phyloP scores from a whole-genome alignment of 2,329 filamentous ascomycete genomes.

The Pezicula carpinea region DNA sequence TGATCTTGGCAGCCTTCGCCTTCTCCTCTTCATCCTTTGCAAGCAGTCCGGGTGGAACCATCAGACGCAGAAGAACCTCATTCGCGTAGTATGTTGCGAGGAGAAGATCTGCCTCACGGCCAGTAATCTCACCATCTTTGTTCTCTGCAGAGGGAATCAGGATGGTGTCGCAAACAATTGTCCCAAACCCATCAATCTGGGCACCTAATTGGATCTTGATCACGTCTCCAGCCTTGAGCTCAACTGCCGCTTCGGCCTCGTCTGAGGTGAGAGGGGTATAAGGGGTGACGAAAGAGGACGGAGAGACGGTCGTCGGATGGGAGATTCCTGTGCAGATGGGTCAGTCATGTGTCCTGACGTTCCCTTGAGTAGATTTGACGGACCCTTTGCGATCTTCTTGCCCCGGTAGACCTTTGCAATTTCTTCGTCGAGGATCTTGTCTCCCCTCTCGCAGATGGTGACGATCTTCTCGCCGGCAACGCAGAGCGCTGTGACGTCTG shows the following conservation, averaged over 20 bases:
- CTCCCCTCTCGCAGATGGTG: conserved; percentile 90
- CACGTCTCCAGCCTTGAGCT: conserved; percentile 79
- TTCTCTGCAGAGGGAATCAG: conserved; percentile 62
- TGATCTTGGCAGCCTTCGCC: conserved; percentile 79
- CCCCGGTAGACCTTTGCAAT: conserved; percentile 94
- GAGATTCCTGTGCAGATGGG: conserved; percentile 61
- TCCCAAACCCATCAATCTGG: conserved; percentile 94
- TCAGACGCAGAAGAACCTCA: conserved; percentile 84
- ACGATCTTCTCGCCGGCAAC: conserved; percentile 88
- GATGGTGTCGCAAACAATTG: conserved; percentile 92
- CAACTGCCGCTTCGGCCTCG: conserved; percentile 72
- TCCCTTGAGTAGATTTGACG: neutral
- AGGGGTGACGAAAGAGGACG: conserved; percentile 88
- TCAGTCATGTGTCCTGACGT: conserved; percentile 17
- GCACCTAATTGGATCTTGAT: conserved; percentile 99
- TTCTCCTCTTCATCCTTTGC: conserved; percentile 89
- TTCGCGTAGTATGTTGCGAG: conserved; percentile 93
- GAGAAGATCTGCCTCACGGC: conserved; percentile 79
- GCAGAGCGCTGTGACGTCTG: conserved; percentile 70
- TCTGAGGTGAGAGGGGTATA: conserved; percentile 92
- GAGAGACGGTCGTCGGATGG: conserved; percentile 93
- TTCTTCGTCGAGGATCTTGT: conserved; percentile 92
- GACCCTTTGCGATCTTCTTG: conserved; percentile 93
- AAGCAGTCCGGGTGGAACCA: conserved; percentile 85
- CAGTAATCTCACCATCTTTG: conserved; percentile 60